Evolutionary conservation across 805 yeast genomes (phyloP).

Genomic region (Huiozyma sinensis): DNA sequence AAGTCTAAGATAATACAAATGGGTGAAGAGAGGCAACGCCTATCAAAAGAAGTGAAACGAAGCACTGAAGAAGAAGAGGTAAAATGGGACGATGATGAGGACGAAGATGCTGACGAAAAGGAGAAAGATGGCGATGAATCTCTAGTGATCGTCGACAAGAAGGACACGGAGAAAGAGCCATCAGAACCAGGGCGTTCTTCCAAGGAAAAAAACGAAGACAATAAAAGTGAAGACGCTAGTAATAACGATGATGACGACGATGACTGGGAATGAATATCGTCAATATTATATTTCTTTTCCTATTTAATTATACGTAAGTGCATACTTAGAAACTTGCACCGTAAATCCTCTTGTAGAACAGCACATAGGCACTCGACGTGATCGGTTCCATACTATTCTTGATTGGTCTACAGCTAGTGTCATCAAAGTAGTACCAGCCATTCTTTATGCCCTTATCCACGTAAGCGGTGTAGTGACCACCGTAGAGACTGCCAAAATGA

Average conservation of each 20-base stretch:
- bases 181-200: not conserved
- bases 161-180: conserved; percentile 4
- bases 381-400: conserved; percentile 44
- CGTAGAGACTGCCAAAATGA: conserved; percentile 70
- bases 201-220: conserved; percentile 3
- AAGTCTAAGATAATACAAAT: conserved; percentile 43
- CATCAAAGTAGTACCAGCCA: conserved; percentile 82
- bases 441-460: conserved; percentile 49
- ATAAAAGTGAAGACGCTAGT: conserved; percentile 17
- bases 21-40: conserved; percentile 55
- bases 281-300: too few species aligned
- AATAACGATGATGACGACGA: conserved; percentile 40
- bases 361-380: conserved; percentile 69
- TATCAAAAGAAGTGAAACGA: conserved; percentile 36
- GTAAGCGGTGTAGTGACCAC: conserved; percentile 84
- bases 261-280: conserved; percentile 43
- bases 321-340: conserved; percentile 3
- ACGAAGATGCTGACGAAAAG: conserved; percentile 2
- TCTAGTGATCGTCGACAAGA: conserved; percentile 10
- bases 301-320: not conserved
- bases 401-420: conserved; percentile 49
- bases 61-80: conserved; percentile 28
- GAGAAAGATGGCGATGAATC: conserved; percentile 5
- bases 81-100: conserved; percentile 14
- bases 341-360: conserved; percentile 51